Conservation (phyloP, 1,284 basidiomycete species). For the Cryptococcus hybrid region DNA sequence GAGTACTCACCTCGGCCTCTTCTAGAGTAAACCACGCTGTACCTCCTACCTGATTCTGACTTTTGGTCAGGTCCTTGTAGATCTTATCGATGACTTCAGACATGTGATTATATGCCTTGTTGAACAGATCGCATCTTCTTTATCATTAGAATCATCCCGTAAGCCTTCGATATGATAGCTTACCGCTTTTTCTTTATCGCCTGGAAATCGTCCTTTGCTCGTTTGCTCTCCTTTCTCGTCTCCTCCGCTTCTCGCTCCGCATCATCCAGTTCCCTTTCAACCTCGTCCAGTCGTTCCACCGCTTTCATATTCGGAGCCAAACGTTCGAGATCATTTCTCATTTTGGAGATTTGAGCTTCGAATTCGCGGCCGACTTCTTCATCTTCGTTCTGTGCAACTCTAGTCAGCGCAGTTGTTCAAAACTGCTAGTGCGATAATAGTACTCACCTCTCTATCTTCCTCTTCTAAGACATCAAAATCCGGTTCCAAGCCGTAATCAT, state of each 20-base stretch:
- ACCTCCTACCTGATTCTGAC: slow-evolving; percentile 69
- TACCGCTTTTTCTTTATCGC: slow-evolving; percentile 80
- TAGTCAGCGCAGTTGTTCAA: neutral
- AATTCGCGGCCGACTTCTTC: slow-evolving; percentile 69
- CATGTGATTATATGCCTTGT: slow-evolving; percentile 95
- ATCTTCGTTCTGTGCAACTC: slow-evolving; percentile 58
- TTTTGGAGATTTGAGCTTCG: slow-evolving; percentile 70
- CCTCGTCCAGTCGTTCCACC: slow-evolving; percentile 89
- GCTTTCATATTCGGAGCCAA: slow-evolving; percentile 98
- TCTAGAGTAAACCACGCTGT: slow-evolving; percentile 95
- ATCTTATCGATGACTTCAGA: slow-evolving; percentile 90
- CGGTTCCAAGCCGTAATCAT: slow-evolving; percentile 87
- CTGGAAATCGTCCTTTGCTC: slow-evolving; percentile 85
- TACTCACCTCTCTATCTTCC: slow-evolving; percentile 70
- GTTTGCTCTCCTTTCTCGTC: slow-evolving; percentile 72
- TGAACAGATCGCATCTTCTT: slow-evolving; percentile 77
- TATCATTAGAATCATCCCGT: neutral
- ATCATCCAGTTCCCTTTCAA: slow-evolving; percentile 63
- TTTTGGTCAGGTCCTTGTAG: slow-evolving; percentile 97
- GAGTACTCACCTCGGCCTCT: too few relatives aligned
- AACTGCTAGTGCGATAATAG: neutral
- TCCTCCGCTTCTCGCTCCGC: slow-evolving; percentile 59
- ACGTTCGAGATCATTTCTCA: slow-evolving; percentile 80
- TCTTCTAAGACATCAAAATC: slow-evolving; percentile 80
- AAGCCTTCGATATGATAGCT: slow-evolving; percentile 19